Conservation (phyloP, 2,329 filamentous ascomycete species). For the Colletotrichum tofieldiae region DNA sequence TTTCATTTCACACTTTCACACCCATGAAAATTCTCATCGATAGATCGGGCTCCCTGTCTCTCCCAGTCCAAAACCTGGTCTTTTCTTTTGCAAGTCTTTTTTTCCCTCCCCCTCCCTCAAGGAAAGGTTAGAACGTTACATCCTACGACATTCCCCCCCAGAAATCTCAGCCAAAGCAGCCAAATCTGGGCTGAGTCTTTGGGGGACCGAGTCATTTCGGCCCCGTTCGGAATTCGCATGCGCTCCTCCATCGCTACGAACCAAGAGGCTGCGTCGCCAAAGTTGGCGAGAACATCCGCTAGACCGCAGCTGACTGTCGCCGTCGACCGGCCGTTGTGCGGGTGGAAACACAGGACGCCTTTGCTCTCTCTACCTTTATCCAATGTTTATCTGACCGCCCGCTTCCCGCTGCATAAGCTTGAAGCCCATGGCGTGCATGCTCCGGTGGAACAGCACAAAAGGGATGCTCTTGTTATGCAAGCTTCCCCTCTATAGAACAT, state of each 20-base stretch:
- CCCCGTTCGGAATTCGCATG: slow-evolving; percentile 18
- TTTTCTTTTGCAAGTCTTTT: slow-evolving; percentile 8
- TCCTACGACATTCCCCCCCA: slow-evolving; percentile 11
- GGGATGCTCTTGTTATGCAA: slow-evolving; percentile 32
- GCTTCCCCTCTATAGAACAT: slow-evolving; percentile 33
- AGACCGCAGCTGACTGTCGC: not conserved
- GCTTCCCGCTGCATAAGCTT: slow-evolving; percentile 24
- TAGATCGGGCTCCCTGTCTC: slow-evolving; percentile 22
- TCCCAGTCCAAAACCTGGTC: not conserved
- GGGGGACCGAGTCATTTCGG: slow-evolving; percentile 33
- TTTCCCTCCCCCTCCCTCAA: not conserved
- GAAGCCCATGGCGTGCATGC: slow-evolving; percentile 27
- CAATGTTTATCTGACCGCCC: slow-evolving; percentile 41
- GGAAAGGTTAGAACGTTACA: slow-evolving; percentile 17
- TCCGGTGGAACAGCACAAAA: slow-evolving; percentile 34
- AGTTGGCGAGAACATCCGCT: not conserved
- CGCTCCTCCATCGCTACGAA: not conserved
- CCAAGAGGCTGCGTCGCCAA: not conserved
- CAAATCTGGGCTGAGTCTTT: slow-evolving; percentile 2
- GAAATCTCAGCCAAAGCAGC: not conserved
- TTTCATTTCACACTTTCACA: slow-evolving; percentile 5
- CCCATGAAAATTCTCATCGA: slow-evolving; percentile 23
- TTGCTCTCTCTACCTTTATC: slow-evolving; percentile 6
- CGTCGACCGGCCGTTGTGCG: not conserved
- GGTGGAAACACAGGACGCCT: not conserved